phyloP scores from a whole-genome alignment of 441 rosid genomes.

The Pelargonium fulgidum region DNA sequence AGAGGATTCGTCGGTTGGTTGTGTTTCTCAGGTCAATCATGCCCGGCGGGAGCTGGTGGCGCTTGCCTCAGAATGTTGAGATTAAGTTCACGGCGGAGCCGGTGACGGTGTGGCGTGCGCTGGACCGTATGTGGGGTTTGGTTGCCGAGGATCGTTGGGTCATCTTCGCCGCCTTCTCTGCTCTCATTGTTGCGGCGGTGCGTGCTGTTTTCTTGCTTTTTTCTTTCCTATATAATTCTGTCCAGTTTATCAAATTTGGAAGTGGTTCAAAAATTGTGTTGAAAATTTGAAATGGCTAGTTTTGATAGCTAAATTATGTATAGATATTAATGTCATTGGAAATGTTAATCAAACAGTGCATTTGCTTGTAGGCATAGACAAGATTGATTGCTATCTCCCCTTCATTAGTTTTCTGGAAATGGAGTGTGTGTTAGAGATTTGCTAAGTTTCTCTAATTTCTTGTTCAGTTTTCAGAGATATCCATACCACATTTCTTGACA shows the following conservation, averaged over 20 bases:
- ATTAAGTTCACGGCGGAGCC: slow-evolving; percentile 58
- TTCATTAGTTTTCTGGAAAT: no score
- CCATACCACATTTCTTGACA: slow-evolving; percentile 84
- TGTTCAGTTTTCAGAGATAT: slow-evolving; percentile 77
- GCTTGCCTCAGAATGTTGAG: slow-evolving; percentile 62
- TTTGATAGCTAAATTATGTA: neutral
- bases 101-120: slow-evolving; percentile 76
- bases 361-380: no score
- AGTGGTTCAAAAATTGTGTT: neutral
- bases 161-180: slow-evolving; percentile 68
- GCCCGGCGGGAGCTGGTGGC: slow-evolving; percentile 96
- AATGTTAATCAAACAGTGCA: neutral
- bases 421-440: slow-evolving; percentile 1
- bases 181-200: slow-evolving; percentile 75
- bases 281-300: neutral
- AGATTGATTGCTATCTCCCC: neutral
- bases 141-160: slow-evolving; percentile 83
- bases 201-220: slow-evolving; percentile 15
- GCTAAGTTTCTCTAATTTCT: slow-evolving; percentile 19
- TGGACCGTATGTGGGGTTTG: slow-evolving; percentile 82
- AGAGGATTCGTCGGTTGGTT: slow-evolving; percentile 43
- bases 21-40: slow-evolving; percentile 46
- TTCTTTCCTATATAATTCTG: neutral
- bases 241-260: neutral
- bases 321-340: neutral